A percentile compares a stretch with the other conserved stretches of the same genome.
These are phyloP conservation scores for Blastocystis hominis DNA, from an alignment of 352 stramenopile genomes.

Conservation along the genomic window DNA sequence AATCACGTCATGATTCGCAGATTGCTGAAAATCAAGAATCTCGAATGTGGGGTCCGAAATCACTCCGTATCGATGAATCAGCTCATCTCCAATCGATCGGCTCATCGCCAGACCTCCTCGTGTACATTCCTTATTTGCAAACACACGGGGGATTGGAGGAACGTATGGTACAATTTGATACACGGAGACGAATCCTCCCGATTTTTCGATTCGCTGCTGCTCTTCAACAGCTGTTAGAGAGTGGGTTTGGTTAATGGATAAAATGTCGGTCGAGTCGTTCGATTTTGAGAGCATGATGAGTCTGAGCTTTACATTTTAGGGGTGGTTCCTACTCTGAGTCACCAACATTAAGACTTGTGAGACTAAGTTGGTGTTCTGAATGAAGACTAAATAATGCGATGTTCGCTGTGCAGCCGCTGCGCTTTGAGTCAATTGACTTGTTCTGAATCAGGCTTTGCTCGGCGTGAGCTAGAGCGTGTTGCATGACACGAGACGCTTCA, in stretches of 20 bases:
- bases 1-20: neutral
- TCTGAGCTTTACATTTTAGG: neutral
- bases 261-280: neutral
- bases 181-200: neutral
- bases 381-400: neutral
- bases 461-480: neutral
- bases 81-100: slow-evolving; percentile 12
- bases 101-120: slow-evolving; percentile 28
- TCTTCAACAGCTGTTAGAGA: neutral
- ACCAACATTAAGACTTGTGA: neutral
- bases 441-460: neutral
- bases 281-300: neutral
- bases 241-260: neutral
- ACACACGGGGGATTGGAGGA: neutral
- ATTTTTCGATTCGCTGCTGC: neutral
- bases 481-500: neutral
- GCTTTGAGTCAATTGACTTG: neutral
- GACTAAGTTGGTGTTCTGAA: neutral
- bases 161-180: neutral
- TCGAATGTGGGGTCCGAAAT: neutral
- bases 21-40: neutral
- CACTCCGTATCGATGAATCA: slow-evolving; percentile 7
- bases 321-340: neutral
- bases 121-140: slow-evolving; percentile 15
- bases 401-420: slow-evolving; percentile 21